Percentiles rank a stretch among this genome's conserved stretches.
These are phyloP conservation scores for Drosera spatulata DNA, from an alignment of 179 eudicot species.

Conservation along the genomic window DNA sequence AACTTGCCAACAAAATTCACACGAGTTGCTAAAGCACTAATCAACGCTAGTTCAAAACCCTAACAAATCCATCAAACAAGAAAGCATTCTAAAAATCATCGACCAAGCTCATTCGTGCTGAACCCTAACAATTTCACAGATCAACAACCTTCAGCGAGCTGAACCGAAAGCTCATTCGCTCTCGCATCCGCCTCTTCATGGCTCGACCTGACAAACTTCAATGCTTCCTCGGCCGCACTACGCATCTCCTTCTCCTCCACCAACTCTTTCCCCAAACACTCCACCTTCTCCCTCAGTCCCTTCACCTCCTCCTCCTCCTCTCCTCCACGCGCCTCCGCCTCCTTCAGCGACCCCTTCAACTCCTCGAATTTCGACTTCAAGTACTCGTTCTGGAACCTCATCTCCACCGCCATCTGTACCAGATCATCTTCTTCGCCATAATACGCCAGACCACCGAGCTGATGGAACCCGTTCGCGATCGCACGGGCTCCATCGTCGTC, in stretches of 20 bases:
- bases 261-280: constrained; percentile 52
- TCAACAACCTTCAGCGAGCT: constrained; percentile 70
- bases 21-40: too few relatives aligned
- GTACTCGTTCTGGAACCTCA: constrained; percentile 70
- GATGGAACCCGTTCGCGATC: constrained; percentile 33
- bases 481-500: constrained; percentile 15
- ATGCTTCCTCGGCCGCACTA: constrained; percentile 84
- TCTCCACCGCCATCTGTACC: constrained; percentile 55
- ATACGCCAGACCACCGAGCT: constrained; percentile 7
- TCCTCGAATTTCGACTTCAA: constrained; percentile 40
- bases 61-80: too few relatives aligned
- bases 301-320: constrained; percentile 24
- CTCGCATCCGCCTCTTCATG: constrained; percentile 78
- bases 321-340: constrained; percentile 8
- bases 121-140: too few relatives aligned
- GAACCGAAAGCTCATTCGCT: constrained; percentile 65
- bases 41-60: too few relatives aligned
- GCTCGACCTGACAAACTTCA: constrained; percentile 60
- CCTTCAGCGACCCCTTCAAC: background rate
- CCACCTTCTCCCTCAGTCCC: constrained; percentile 45
- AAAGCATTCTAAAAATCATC: background rate
- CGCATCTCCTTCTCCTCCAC: constrained; percentile 74
- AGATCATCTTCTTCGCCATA: constrained; percentile 43
- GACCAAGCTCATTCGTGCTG: background rate
- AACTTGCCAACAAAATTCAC: background rate